Conservation (phyloP, 805 yeast genomes). For the Helenozyma baotianmanensis region DNA sequence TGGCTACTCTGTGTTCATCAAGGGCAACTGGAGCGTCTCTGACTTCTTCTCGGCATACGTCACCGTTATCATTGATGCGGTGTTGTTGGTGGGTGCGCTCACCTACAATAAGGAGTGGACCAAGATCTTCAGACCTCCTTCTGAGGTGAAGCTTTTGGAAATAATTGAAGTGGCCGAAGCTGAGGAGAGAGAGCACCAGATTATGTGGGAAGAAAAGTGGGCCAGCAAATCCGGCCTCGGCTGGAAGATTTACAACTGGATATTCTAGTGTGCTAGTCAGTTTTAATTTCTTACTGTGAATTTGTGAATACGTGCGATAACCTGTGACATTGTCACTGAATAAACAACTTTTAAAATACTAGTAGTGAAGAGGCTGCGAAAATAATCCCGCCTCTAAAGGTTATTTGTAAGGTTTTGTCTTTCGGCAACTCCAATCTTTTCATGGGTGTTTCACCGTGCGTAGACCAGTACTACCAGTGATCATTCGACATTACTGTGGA, state of each 20-base stretch:
- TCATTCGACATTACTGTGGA: no score
- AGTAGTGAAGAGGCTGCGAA: no score
- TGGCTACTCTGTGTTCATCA: conserved; percentile 4
- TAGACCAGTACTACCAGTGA: no score
- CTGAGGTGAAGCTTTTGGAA: conserved; percentile 1
- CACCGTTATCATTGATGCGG: conserved; percentile 1
- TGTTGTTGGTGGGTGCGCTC: neutral
- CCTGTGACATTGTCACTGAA: no score
- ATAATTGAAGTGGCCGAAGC: conserved; percentile 1
- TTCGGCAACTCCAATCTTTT: no score
- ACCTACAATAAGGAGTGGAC: neutral
- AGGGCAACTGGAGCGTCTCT: neutral
- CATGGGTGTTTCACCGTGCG: no score
- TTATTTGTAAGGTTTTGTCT: no score
- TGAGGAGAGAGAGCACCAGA: conserved; percentile 2
- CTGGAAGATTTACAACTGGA: conserved; percentile 2
- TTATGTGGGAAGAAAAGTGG: neutral
- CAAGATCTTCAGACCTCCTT: neutral
- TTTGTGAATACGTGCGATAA: no score
- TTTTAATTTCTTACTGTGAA: no score
- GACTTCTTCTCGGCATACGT: conserved; percentile 5
- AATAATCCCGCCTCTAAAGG: no score
- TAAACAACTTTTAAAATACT: no score
- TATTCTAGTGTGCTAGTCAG: conserved; percentile 2
- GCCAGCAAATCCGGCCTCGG: neutral